Conservation (phyloP, 176 grass and related monocot species). For the Bonia amplexicaulis region DNA sequence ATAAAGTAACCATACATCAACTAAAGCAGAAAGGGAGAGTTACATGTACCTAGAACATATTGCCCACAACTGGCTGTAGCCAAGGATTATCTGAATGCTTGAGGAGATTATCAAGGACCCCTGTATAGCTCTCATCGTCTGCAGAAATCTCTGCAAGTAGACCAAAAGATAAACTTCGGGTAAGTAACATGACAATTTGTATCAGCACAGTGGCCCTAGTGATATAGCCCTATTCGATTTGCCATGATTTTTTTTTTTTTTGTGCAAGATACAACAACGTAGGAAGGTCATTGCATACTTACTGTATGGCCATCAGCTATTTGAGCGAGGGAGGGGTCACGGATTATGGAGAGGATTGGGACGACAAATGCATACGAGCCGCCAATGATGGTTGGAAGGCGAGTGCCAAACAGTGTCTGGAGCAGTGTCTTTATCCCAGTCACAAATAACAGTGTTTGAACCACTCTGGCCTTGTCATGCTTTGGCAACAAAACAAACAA, state of each 20-base stretch:
- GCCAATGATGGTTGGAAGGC: conserved; percentile 81
- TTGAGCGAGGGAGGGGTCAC: conserved; percentile 44
- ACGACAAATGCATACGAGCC: conserved; percentile 84
- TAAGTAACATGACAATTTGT: background rate
- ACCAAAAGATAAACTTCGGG: background rate
- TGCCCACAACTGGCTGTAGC: conserved; percentile 93
- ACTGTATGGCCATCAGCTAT: conserved; percentile 70
- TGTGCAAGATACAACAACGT: background rate
- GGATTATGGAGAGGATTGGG: conserved; percentile 80
- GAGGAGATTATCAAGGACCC: conserved; percentile 86
- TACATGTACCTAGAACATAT: conserved; percentile 83
- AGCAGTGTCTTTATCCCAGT: conserved; percentile 91
- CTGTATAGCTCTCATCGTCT: conserved; percentile 87
- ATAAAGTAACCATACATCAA: background rate
- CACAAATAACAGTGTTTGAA: conserved; percentile 91
- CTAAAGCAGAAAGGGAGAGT: background rate
- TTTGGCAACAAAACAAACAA: background rate
- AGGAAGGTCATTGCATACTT: conserved; percentile 12
- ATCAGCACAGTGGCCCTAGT: background rate
- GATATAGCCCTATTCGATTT: background rate
- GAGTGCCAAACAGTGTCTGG: conserved; percentile 87
- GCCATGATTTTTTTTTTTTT: background rate
- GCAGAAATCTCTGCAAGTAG: conserved; percentile 66
- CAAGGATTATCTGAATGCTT: conserved; percentile 96
- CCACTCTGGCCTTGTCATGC: conserved; percentile 81